Evolutionary conservation across 2,329 filamentous ascomycete species (phyloP).

Genomic region (Cladophialophora yegresii): DNA sequence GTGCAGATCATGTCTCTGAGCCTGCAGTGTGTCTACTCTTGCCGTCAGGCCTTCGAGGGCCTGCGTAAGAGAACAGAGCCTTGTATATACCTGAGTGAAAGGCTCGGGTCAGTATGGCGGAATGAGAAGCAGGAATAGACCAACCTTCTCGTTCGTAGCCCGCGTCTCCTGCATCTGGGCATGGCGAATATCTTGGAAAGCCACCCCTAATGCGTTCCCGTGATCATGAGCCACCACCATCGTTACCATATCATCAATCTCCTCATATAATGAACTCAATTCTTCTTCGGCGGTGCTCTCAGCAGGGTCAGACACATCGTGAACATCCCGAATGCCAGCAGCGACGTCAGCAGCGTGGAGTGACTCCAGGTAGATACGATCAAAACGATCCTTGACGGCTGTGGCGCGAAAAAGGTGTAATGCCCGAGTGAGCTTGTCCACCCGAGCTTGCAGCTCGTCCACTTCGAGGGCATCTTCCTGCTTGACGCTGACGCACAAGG

Average conservation of each 20-base stretch:
- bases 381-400: constrained; percentile 29
- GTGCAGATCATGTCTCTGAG: constrained; percentile 13
- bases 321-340: not conserved
- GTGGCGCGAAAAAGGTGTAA: constrained; percentile 25
- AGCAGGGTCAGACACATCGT: not conserved
- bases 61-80: constrained; percentile 20
- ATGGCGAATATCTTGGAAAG: constrained; percentile 10
- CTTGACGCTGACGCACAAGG: not conserved
- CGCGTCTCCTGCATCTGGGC: constrained; percentile 3
- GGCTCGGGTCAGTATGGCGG: not conserved
- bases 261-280: constrained; percentile 30
- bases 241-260: constrained; percentile 33
- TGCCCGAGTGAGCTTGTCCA: constrained; percentile 16
- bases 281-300: constrained; percentile 21
- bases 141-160: constrained; percentile 12
- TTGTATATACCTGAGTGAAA: constrained; percentile 13
- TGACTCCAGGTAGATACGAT: constrained; percentile 29
- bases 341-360: not conserved
- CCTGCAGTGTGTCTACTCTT: constrained; percentile 22
- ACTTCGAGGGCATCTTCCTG: constrained; percentile 4
- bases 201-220: constrained; percentile 9
- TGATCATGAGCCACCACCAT: constrained; percentile 33
- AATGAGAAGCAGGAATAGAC: not conserved
- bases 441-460: constrained; percentile 7
- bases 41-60: constrained; percentile 13